A percentile compares a stretch with the other conserved stretches of the same genome.
Evolutionary conservation across 2,329 filamentous ascomycete species (phyloP).

Genomic region (Nannizziopsis barbatae): DNA sequence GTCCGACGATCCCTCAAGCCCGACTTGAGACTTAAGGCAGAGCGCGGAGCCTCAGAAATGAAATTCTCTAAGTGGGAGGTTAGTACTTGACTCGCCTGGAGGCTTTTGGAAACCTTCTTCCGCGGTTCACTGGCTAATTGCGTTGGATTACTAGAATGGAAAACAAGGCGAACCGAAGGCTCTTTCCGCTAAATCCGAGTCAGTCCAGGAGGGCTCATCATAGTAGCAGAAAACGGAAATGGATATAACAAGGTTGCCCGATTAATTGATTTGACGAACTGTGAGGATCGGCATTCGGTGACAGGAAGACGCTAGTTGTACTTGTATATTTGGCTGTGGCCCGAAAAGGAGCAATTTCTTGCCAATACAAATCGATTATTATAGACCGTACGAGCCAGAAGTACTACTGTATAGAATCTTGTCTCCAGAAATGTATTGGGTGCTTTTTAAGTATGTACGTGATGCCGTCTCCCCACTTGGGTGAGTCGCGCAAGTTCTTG

Average conservation of each 20-base stretch:
- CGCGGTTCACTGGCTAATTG: background rate
- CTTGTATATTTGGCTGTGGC: slow-evolving; percentile 1
- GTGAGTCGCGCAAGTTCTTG: too few species aligned
- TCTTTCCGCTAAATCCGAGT: slow-evolving; percentile 46
- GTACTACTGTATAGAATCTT: too few species aligned
- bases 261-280: background rate
- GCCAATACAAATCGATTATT: background rate
- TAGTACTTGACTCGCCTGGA: slow-evolving; percentile 36
- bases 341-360: background rate
- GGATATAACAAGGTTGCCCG: slow-evolving; percentile 15
- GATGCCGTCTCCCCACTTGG: too few species aligned
- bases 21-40: slow-evolving; percentile 72
- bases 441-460: too few species aligned
- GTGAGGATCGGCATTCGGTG: slow-evolving; percentile 17
- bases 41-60: slow-evolving; percentile 83
- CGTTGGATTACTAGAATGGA: slow-evolving; percentile 57
- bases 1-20: slow-evolving; percentile 97
- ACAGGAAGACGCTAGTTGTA: slow-evolving; percentile 16
- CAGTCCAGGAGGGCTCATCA: slow-evolving; percentile 36
- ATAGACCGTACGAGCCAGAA: background rate
- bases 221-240: slow-evolving; percentile 32
- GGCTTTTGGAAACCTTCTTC: background rate
- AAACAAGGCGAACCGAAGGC: slow-evolving; percentile 82
- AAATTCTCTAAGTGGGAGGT: slow-evolving; percentile 94
- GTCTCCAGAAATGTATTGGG: too few species aligned